Conservation (phyloP, 768 basidiomycete genomes). For the Amanita muscaria region DNA sequence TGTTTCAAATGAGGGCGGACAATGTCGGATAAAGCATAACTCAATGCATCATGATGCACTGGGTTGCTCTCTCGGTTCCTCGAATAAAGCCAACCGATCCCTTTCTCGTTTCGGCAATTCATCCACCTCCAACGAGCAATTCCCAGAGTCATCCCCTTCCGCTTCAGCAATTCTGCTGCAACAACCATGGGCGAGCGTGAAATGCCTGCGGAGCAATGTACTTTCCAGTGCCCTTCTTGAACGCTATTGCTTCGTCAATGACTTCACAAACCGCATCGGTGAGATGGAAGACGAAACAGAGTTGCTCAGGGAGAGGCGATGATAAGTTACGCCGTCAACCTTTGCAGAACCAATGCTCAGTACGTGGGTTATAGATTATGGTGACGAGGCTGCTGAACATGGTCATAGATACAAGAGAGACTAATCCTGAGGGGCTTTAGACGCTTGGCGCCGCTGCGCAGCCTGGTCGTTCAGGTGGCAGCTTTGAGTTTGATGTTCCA, state of each 20-base stretch:
- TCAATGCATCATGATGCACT: no score
- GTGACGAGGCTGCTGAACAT: conserved; percentile 28
- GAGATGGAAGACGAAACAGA: conserved; percentile 20
- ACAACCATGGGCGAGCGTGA: conserved; percentile 37
- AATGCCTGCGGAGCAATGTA: conserved; percentile 37
- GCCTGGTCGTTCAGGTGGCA: no score
- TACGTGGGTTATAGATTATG: conserved; percentile 28
- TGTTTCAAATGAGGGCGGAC: no score
- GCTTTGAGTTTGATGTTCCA: no score
- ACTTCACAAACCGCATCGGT: no score
- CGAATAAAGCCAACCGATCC: no score
- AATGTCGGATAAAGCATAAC: no score
- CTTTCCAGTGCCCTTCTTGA: conserved; percentile 19
- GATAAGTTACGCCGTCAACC: conserved; percentile 27
- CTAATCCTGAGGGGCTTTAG: no score
- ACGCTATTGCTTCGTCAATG: no score
- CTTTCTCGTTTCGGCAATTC: conserved; percentile 24
- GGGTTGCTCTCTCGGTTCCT: no score
- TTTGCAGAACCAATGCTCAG: no score
- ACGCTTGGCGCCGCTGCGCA: no score
- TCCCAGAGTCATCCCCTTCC: conserved; percentile 25
- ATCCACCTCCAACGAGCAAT: conserved; percentile 23
- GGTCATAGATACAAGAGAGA: conserved; percentile 35
- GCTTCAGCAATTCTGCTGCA: conserved; percentile 32
- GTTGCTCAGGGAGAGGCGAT: conserved; percentile 31